These are phyloP conservation scores for Akanthomyces muscarius DNA, from an alignment of 2,329 filamentous ascomycete genomes.

Conservation along the genomic window DNA sequence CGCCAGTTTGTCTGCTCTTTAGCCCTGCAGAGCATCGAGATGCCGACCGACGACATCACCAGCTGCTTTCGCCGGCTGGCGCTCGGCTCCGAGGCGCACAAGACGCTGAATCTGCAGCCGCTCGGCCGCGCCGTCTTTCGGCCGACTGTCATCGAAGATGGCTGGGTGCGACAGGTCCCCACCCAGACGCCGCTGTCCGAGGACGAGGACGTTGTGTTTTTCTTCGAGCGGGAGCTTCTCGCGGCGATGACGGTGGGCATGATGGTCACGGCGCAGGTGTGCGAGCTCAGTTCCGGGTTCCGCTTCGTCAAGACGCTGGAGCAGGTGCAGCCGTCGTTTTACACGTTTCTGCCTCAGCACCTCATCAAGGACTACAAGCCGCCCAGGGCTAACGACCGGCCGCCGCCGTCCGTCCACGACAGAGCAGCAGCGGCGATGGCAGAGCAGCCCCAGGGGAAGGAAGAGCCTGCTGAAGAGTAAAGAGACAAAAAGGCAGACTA, in stretches of 20 bases:
- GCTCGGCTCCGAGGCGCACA: constrained; percentile 27
- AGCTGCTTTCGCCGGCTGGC: constrained; percentile 42
- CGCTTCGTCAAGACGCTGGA: constrained; percentile 60
- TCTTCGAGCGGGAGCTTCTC: constrained; percentile 60
- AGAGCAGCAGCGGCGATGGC: constrained; percentile 25
- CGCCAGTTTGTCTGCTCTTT: constrained; percentile 46
- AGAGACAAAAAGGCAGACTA: neutral
- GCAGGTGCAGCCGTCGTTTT: constrained; percentile 57
- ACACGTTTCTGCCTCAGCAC: constrained; percentile 63
- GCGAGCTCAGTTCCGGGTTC: constrained; percentile 57
- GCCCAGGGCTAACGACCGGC: constrained; percentile 43
- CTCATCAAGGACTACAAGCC: constrained; percentile 64
- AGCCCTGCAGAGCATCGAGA: constrained; percentile 53
- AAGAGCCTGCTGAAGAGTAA: constrained; percentile 19
- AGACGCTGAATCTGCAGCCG: constrained; percentile 32
- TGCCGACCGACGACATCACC: constrained; percentile 38
- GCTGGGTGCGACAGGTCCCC: constrained; percentile 37
- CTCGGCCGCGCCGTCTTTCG: constrained; percentile 44
- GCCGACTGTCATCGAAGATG: constrained; percentile 44
- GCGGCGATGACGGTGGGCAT: constrained; percentile 58
- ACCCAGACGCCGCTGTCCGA: constrained; percentile 18
- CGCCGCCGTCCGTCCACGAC: constrained; percentile 42
- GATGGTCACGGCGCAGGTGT: constrained; percentile 55
- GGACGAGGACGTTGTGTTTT: constrained; percentile 43
- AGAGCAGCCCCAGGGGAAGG: constrained; percentile 23